A percentile compares a stretch with the other conserved stretches of the same genome.
Conservation (phyloP, 169 alveolate species). For the Ichthyophthirius multifiliis region DNA sequence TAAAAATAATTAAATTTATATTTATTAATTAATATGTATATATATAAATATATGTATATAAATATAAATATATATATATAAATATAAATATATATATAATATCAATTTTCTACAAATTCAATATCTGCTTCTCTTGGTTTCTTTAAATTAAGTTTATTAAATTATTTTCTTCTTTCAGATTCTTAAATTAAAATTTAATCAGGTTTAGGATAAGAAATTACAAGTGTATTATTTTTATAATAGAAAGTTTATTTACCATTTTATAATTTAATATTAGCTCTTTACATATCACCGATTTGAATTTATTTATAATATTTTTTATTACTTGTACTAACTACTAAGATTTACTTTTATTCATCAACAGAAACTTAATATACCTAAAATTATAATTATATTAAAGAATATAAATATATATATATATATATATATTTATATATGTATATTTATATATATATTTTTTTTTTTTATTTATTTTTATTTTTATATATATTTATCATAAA, state of each 20-base stretch:
- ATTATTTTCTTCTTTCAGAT: not conserved
- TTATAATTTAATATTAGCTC: not conserved
- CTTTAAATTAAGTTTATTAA: not conserved
- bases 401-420: no score
- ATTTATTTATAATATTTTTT: not conserved
- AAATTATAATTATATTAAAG: not conserved
- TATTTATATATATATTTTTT: no score
- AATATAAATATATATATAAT: not conserved
- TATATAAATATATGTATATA: no score
- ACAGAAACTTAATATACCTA: not conserved
- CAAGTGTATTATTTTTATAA: not conserved
- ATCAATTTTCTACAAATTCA: slow-evolving; percentile 10
- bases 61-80: no score
- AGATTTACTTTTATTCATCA: not conserved
- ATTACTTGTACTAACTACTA: not conserved
- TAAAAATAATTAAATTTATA: no score
- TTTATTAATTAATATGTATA: no score
- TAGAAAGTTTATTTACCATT: not conserved
- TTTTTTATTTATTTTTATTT: no score
- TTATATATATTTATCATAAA: no score
- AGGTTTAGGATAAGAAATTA: not conserved
- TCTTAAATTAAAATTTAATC: not conserved
- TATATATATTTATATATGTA: no score
- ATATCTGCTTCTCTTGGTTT: slow-evolving; percentile 3
- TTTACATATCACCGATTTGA: not conserved